These are phyloP conservation scores for Penicillium subrubescens DNA, from an alignment of 495 filamentous ascomycete species.

Conservation along the genomic window DNA sequence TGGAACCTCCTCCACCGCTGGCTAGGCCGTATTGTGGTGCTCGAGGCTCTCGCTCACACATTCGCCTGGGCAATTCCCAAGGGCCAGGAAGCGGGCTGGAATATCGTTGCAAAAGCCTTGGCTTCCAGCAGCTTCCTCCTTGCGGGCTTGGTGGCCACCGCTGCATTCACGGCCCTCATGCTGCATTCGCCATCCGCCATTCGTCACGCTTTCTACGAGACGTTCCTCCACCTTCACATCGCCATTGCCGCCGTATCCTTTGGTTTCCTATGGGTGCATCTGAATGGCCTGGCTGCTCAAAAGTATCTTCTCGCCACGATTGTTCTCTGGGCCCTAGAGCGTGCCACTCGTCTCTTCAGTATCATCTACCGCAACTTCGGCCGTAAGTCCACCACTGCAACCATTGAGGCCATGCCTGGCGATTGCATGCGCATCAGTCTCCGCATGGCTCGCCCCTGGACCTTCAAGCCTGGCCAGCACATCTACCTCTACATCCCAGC, in stretches of 20 bases:
- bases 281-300: conserved; percentile 63
- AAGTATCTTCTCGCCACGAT: conserved; percentile 69
- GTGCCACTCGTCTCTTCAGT: conserved; percentile 65
- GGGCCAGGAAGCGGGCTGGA: conserved; percentile 67
- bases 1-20: conserved; percentile 83
- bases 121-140: conserved; percentile 57
- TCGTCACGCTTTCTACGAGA: conserved; percentile 95
- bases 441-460: conserved; percentile 73
- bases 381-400: conserved; percentile 65
- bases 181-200: conserved; percentile 71
- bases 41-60: conserved; percentile 65
- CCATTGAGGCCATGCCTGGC: conserved; percentile 75
- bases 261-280: conserved; percentile 71
- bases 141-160: conserved; percentile 51
- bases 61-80: conserved; percentile 68
- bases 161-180: conserved; percentile 58
- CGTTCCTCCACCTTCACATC: conserved; percentile 84
- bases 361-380: conserved; percentile 73
- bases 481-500: conserved; percentile 81
- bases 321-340: conserved; percentile 76
- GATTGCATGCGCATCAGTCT: conserved; percentile 84
- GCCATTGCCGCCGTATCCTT: conserved; percentile 63
- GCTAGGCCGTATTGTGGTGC: conserved; percentile 71
- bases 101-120: conserved; percentile 51
- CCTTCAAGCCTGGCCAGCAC: conserved; percentile 82